Evolutionary conservation across 23 red algal genomes (phyloP).

Genomic region (Agarophyton chilense): DNA sequence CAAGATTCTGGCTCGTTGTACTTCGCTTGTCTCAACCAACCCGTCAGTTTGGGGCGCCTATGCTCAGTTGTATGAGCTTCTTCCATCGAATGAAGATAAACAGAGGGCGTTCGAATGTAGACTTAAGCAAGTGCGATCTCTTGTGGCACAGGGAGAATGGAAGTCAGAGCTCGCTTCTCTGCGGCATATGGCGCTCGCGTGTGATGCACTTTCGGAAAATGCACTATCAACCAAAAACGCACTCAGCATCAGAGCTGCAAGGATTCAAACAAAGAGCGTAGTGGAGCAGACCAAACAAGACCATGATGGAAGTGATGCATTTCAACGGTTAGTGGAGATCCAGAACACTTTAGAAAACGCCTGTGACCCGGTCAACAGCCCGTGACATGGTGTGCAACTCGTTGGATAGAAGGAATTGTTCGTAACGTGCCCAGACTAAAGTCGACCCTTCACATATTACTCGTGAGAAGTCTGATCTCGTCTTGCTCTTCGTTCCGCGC

Average conservation of each 20-base stretch:
- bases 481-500: background rate
- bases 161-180: slow-evolving; percentile 41
- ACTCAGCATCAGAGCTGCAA: slow-evolving; percentile 46
- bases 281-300: slow-evolving; percentile 51
- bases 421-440: background rate
- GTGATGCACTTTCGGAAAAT: slow-evolving; percentile 37
- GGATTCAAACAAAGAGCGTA: slow-evolving; percentile 46
- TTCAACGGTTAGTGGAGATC: background rate
- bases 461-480: background rate
- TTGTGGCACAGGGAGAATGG: slow-evolving; percentile 60
- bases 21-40: slow-evolving; percentile 79
- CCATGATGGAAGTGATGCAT: slow-evolving; percentile 40
- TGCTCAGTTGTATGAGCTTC: slow-evolving; percentile 64
- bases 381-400: background rate
- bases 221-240: slow-evolving; percentile 27
- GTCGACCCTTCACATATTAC: background rate
- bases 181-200: slow-evolving; percentile 60
- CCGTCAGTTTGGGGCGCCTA: slow-evolving; percentile 83
- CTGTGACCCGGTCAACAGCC: background rate
- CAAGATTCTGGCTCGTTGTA: slow-evolving; percentile 61
- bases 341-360: background rate
- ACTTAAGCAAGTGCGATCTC: slow-evolving; percentile 56
- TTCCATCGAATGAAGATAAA: slow-evolving; percentile 14
- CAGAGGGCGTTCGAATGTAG: slow-evolving; percentile 57
- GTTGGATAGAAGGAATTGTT: background rate